Conservation (phyloP, 2,329 filamentous ascomycete genomes). For the Exophiala mesophila region DNA sequence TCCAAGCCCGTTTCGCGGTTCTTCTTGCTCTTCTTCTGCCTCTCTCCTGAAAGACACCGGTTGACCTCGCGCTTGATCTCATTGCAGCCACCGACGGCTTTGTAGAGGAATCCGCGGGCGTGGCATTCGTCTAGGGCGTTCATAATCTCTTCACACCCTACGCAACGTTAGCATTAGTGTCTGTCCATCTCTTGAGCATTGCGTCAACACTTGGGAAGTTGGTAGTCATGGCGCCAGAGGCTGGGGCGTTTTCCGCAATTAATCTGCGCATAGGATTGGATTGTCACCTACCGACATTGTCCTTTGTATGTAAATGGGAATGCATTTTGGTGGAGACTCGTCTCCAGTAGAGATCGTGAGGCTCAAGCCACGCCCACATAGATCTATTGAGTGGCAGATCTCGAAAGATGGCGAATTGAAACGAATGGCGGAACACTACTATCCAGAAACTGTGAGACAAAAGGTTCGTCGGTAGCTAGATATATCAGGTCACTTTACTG, state of each 20-base stretch:
- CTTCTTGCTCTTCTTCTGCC: conserved; percentile 67
- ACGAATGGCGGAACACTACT: no score
- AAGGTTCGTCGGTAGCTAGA: no score
- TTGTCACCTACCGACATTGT: conserved; percentile 67
- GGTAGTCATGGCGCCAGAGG: conserved; percentile 10
- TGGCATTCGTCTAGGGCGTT: conserved; percentile 93
- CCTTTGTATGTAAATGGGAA: conserved; percentile 91
- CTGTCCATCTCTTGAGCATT: no score
- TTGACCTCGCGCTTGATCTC: conserved; percentile 78
- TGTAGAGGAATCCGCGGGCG: conserved; percentile 84
- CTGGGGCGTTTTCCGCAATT: no score
- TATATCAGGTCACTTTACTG: no score
- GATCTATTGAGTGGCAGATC: no score
- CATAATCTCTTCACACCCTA: conserved; percentile 95
- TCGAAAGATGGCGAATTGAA: no score
- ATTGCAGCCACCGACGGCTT: conserved; percentile 86
- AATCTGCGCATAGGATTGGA: no score
- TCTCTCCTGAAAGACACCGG: conserved; percentile 74
- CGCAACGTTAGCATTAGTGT: conserved; percentile 15
- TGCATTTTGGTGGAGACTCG: conserved; percentile 61
- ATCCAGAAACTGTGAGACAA: no score
- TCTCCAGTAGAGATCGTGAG: conserved; percentile 28
- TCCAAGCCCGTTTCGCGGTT: conserved; percentile 68
- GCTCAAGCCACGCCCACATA: conserved; percentile 29
- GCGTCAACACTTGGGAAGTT: neutral